These are phyloP conservation scores for Diplodia scrobiculata DNA, from an alignment of 2,329 filamentous ascomycete species.

Conservation along the genomic window DNA sequence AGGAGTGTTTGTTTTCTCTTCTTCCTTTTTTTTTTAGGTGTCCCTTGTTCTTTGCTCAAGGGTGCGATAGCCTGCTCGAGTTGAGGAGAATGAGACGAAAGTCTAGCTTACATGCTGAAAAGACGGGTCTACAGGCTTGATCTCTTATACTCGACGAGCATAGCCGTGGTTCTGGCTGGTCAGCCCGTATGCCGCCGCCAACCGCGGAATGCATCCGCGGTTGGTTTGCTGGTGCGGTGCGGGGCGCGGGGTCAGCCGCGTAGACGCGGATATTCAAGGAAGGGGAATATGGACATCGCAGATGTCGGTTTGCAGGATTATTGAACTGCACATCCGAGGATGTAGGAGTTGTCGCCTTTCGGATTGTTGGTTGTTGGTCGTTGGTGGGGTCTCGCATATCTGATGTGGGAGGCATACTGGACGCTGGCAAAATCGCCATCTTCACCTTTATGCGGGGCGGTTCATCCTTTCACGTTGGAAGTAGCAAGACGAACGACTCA, in stretches of 20 bases:
- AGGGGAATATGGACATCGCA: neutral
- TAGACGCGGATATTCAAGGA: conserved; percentile 22
- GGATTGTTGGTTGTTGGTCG: neutral
- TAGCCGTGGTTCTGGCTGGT: neutral
- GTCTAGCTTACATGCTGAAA: neutral
- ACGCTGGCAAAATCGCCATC: neutral
- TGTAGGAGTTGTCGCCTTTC: neutral
- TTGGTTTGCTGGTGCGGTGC: conserved; percentile 8
- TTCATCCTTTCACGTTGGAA: neutral
- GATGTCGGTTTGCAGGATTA: neutral
- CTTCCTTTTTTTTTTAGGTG: neutral
- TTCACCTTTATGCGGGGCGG: neutral
- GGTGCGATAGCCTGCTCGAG: neutral
- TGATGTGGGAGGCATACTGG: neutral
- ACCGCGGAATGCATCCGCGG: conserved; percentile 13
- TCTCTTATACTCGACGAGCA: neutral
- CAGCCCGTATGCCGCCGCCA: conserved; percentile 9
- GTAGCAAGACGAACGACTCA: too few relatives aligned
- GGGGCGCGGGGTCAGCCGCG: conserved; percentile 6
- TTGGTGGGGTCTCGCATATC: neutral
- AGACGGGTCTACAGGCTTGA: neutral
- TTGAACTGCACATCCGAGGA: neutral
- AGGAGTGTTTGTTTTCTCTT: neutral
- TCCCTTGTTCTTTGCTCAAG: neutral
- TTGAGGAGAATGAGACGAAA: neutral